phyloP scores from a whole-genome alignment of 2,329 filamentous ascomycete species.

The Neocucurbitaria cava region DNA sequence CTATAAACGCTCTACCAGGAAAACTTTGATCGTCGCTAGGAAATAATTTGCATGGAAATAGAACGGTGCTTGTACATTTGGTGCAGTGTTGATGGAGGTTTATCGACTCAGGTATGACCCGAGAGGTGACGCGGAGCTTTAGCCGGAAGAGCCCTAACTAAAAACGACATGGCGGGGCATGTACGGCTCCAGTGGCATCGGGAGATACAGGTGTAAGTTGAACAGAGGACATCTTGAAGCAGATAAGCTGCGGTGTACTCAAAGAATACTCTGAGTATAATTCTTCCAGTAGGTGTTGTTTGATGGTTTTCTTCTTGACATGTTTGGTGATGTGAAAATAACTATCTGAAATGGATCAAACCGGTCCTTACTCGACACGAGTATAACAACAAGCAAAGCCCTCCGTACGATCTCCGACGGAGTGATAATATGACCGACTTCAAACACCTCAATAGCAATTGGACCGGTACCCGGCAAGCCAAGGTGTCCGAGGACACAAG shows the following conservation, averaged over 20 bases:
- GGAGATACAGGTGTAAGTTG: too few species aligned
- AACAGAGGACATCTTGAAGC: too few species aligned
- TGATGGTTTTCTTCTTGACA: not conserved
- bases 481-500: constrained; percentile 7
- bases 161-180: not conserved
- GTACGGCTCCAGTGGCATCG: not conserved
- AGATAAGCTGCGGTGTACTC: too few species aligned
- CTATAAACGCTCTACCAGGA: not conserved
- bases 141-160: not conserved
- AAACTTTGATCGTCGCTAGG: not conserved
- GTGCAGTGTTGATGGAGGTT: not conserved
- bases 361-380: too few species aligned
- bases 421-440: not conserved
- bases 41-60: not conserved
- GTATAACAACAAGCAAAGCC: not conserved
- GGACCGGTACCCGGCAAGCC: constrained; percentile 1
- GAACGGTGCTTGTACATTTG: not conserved
- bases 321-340: not conserved
- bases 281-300: not conserved
- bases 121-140: not conserved
- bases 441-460: not conserved
- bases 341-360: not conserved
- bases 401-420: not conserved
- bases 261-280: not conserved
- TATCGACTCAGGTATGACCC: not conserved